Evolutionary conservation across 23 red algal genomes (phyloP).

Genomic region (Cyanidioschyzon merolae): DNA sequence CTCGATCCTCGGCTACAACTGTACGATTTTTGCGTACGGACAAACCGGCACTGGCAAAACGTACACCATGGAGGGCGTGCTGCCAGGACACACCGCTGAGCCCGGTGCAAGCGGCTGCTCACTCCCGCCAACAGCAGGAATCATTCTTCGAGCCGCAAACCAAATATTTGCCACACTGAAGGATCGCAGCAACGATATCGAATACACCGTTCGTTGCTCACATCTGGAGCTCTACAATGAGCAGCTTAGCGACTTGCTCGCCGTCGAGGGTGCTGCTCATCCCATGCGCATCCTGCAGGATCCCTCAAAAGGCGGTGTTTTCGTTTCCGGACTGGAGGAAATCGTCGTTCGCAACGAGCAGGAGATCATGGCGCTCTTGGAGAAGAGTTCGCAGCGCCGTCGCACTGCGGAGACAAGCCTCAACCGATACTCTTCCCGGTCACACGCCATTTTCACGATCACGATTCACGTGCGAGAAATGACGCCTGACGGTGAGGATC

Average conservation of each 20-base stretch:
- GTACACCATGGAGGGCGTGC: slow-evolving; percentile 89
- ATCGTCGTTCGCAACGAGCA: slow-evolving; percentile 61
- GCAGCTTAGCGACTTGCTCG: slow-evolving; percentile 82
- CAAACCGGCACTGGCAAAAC: slow-evolving; percentile 95
- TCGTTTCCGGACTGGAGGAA: slow-evolving; percentile 85
- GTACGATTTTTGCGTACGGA: slow-evolving; percentile 98
- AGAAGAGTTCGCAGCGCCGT: slow-evolving; percentile 54
- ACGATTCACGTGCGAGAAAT: slow-evolving; percentile 84
- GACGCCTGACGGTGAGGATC: slow-evolving; percentile 76
- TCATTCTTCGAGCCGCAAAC: slow-evolving; percentile 70
- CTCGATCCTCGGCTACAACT: slow-evolving; percentile 85
- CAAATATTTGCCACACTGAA: slow-evolving; percentile 85
- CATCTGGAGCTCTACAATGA: slow-evolving; percentile 98
- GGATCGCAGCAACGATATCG: slow-evolving; percentile 34
- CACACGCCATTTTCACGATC: slow-evolving; percentile 87
- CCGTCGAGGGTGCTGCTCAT: slow-evolving; percentile 11
- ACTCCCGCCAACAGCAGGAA: slow-evolving; percentile 55
- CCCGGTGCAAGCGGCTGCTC: not conserved
- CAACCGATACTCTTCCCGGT: slow-evolving; percentile 95
- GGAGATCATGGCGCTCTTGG: slow-evolving; percentile 73
- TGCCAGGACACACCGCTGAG: slow-evolving; percentile 17
- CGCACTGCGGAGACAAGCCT: slow-evolving; percentile 80
- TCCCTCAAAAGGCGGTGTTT: slow-evolving; percentile 58
- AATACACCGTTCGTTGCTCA: slow-evolving; percentile 80
- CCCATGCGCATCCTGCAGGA: slow-evolving; percentile 80